A percentile compares a stretch with the other conserved stretches of the same genome.
phyloP scores from a whole-genome alignment of 208 protist genomes.

The Spongospora subterranea region DNA sequence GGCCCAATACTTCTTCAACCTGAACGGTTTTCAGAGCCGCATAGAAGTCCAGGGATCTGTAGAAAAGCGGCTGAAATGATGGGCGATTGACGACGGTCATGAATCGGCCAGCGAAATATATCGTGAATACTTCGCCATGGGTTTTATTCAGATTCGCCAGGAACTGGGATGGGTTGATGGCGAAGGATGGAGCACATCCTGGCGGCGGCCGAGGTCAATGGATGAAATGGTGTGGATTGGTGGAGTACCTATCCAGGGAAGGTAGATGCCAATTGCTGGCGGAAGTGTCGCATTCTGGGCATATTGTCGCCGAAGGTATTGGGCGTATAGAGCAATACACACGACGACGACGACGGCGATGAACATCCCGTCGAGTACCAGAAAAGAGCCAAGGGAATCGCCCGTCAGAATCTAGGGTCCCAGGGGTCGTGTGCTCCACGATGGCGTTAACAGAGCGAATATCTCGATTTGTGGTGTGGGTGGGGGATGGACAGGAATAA shows the following conservation, averaged over 20 bases:
- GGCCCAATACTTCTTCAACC: slow-evolving; percentile 32
- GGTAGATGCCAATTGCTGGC: background rate
- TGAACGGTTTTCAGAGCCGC: background rate
- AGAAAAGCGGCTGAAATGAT: slow-evolving; percentile 31
- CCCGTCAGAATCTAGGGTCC: too few species aligned
- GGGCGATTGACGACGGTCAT: slow-evolving; percentile 4
- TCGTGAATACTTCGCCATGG: slow-evolving; percentile 22
- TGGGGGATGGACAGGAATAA: too few species aligned
- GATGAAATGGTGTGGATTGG: background rate
- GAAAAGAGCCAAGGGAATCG: too few species aligned
- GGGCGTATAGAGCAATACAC: background rate
- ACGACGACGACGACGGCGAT: background rate
- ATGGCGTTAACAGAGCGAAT: too few species aligned
- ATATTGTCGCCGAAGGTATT: background rate
- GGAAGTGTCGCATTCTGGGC: background rate
- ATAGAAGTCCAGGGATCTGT: slow-evolving; percentile 43
- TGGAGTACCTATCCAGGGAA: background rate
- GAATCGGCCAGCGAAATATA: background rate
- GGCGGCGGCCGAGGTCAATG: background rate
- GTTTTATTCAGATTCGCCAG: background rate
- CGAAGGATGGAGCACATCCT: background rate
- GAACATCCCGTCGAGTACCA: too few species aligned
- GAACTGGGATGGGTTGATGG: background rate
- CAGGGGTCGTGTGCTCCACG: too few species aligned
- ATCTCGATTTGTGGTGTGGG: too few species aligned